Percentiles rank a stretch among this genome's conserved stretches.
Conservation (phyloP, 768 basidiomycete genomes). For the Pisolithus albus region DNA sequence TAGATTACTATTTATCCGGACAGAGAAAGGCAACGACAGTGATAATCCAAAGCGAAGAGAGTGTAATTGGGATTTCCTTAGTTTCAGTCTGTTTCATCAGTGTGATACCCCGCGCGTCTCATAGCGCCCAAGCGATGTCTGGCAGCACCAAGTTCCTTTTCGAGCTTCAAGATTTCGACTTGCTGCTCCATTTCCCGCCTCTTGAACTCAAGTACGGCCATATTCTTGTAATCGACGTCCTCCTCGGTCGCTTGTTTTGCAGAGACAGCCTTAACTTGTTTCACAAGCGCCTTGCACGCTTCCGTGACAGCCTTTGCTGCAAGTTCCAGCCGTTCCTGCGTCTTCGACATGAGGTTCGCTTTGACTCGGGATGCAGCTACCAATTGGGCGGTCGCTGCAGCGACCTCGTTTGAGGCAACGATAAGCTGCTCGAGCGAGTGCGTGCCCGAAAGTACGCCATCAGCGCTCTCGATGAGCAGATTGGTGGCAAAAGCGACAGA, state of each 20-base stretch:
- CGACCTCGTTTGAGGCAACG: slow-evolving; percentile 99
- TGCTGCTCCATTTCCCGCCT: slow-evolving; percentile 98
- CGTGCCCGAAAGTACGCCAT: slow-evolving; percentile 93
- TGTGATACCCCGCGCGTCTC: slow-evolving; percentile 86
- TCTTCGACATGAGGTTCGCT: slow-evolving; percentile 97
- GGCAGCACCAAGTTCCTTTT: slow-evolving; percentile 90
- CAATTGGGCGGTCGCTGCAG: slow-evolving; percentile 93
- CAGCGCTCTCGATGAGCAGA: slow-evolving; percentile 93
- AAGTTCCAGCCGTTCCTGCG: slow-evolving; percentile 90
- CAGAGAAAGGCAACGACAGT: slow-evolving; percentile 9
- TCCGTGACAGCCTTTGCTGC: slow-evolving; percentile 98
- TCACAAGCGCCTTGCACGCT: slow-evolving; percentile 93
- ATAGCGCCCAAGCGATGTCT: slow-evolving; percentile 76
- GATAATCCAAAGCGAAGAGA: neutral
- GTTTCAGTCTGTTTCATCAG: slow-evolving; percentile 65
- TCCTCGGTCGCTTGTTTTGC: slow-evolving; percentile 76
- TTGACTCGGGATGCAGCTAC: slow-evolving; percentile 98
- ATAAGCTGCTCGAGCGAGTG: slow-evolving; percentile 98
- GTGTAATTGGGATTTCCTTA: neutral
- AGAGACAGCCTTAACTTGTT: slow-evolving; percentile 92
- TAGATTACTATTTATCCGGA: slow-evolving; percentile 14
- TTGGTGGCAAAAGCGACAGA: slow-evolving; percentile 95
- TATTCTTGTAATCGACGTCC: slow-evolving; percentile 78
- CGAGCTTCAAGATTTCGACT: slow-evolving; percentile 94
- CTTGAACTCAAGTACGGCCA: slow-evolving; percentile 95